Evolutionary conservation across 2,329 filamentous ascomycete genomes (phyloP).

Genomic region (Rachicladosporium sp.): DNA sequence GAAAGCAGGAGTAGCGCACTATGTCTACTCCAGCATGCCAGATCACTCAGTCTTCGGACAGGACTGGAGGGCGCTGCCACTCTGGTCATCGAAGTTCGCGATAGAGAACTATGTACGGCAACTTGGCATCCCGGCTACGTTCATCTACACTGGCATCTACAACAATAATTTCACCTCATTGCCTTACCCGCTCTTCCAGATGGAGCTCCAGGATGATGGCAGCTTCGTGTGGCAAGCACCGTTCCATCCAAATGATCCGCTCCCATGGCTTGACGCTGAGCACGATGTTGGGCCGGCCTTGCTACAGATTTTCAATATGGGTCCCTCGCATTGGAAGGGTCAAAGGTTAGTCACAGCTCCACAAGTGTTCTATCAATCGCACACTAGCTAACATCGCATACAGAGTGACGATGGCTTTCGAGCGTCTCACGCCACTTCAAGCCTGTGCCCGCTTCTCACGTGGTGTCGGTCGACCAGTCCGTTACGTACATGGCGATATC

Average conservation of each 20-base stretch:
- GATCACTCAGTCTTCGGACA: constrained; percentile 73
- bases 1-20: constrained; percentile 72
- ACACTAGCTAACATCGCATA: background rate
- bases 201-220: constrained; percentile 74
- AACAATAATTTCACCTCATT: constrained; percentile 98
- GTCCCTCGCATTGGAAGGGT: constrained; percentile 69
- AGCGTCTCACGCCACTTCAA: constrained; percentile 72
- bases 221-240: constrained; percentile 89
- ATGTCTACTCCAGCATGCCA: constrained; percentile 94
- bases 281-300: constrained; percentile 90
- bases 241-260: constrained; percentile 75
- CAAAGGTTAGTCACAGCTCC: constrained; percentile 41
- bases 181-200: constrained; percentile 86
- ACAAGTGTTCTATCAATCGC: background rate
- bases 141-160: constrained; percentile 94
- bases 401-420: constrained; percentile 81
- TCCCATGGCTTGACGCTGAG: constrained; percentile 93
- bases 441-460: constrained; percentile 71
- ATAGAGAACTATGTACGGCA: constrained; percentile 84
- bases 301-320: constrained; percentile 90
- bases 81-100: constrained; percentile 86
- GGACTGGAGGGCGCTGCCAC: constrained; percentile 68
- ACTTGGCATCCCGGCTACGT: constrained; percentile 73
- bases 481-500: constrained; percentile 67
- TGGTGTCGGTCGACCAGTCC: constrained; percentile 65